Percentiles rank a stretch among this genome's conserved stretches.
These are phyloP conservation scores for Bipolaris gigantea DNA, from an alignment of 2,329 filamentous ascomycete species.

Conservation along the genomic window DNA sequence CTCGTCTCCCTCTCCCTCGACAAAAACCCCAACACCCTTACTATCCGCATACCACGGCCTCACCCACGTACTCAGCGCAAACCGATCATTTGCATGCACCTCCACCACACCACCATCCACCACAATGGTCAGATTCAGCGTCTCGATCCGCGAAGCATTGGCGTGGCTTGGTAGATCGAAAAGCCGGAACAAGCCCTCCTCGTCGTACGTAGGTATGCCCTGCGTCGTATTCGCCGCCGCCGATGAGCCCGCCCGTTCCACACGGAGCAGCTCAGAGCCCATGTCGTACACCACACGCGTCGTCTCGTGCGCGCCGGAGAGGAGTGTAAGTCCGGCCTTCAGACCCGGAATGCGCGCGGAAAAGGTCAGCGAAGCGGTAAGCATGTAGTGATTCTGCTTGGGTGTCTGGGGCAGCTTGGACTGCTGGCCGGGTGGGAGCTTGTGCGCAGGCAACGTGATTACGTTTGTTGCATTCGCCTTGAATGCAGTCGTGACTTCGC, in stretches of 20 bases:
- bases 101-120: slow-evolving; percentile 44
- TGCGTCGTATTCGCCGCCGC: slow-evolving; percentile 46
- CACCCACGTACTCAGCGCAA: slow-evolving; percentile 50
- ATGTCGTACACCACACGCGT: slow-evolving; percentile 53
- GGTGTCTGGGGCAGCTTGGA: slow-evolving; percentile 11
- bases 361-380: slow-evolving; percentile 46
- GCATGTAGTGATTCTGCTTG: slow-evolving; percentile 46
- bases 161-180: slow-evolving; percentile 43
- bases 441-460: slow-evolving; percentile 17
- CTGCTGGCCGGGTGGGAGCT: slow-evolving; percentile 9
- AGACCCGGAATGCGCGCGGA: slow-evolving; percentile 41
- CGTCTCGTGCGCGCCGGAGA: slow-evolving; percentile 46
- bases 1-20: slow-evolving; percentile 9
- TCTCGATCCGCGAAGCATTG: slow-evolving; percentile 39
- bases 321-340: slow-evolving; percentile 48
- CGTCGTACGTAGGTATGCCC: slow-evolving; percentile 45
- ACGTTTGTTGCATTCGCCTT: slow-evolving; percentile 26
- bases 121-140: slow-evolving; percentile 47
- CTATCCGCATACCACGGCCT: slow-evolving; percentile 39
- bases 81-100: slow-evolving; percentile 49
- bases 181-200: slow-evolving; percentile 46
- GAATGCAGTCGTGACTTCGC: slow-evolving; percentile 43
- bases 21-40: slow-evolving; percentile 23
- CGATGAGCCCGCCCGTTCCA: slow-evolving; percentile 49
- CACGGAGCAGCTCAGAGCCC: slow-evolving; percentile 48